phyloP scores from a whole-genome alignment of 2,329 filamentous ascomycete species.

The Ambrosiella cleistominuta region DNA sequence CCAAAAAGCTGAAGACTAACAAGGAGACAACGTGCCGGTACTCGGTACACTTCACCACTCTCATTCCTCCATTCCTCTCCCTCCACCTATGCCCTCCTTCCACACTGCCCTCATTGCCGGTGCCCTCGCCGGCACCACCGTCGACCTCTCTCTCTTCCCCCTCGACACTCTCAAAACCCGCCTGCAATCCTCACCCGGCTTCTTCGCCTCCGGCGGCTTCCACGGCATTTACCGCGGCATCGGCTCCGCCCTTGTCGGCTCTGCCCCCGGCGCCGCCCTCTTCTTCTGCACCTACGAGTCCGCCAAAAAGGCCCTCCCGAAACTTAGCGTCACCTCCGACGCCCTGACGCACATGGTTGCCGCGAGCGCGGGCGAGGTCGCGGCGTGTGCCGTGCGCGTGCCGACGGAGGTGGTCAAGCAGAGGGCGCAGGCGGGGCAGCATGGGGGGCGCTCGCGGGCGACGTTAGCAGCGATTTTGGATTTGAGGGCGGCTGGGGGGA shows the following conservation, averaged over 20 bases:
- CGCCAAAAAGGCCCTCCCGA: constrained; percentile 39
- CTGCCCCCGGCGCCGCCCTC: constrained; percentile 80
- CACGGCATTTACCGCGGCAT: constrained; percentile 84
- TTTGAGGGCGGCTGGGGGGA: constrained; percentile 20
- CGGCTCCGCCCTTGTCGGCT: constrained; percentile 75
- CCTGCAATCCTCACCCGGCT: constrained; percentile 64
- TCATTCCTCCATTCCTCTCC: neutral
- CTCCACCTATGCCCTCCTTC: constrained; percentile 27
- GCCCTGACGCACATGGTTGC: constrained; percentile 54
- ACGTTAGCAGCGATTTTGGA: constrained; percentile 54
- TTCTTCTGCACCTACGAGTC: constrained; percentile 95
- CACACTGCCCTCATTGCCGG: constrained; percentile 56
- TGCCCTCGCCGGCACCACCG: constrained; percentile 80
- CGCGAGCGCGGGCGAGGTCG: constrained; percentile 71
- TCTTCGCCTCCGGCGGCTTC: constrained; percentile 74
- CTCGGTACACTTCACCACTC: neutral
- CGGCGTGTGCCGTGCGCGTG: constrained; percentile 80
- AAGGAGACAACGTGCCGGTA: too few species aligned
- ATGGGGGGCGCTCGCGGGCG: constrained; percentile 49
- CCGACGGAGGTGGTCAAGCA: constrained; percentile 97
- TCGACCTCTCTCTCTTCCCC: constrained; percentile 91
- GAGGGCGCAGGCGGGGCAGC: constrained; percentile 73
- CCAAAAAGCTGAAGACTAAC: neutral
- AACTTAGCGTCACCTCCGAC: constrained; percentile 15
- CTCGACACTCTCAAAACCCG: constrained; percentile 98